A percentile compares a stretch with the other conserved stretches of the same genome.
These are phyloP conservation scores for Apiospora marii DNA, from an alignment of 2,329 filamentous ascomycete genomes.

Conservation along the genomic window DNA sequence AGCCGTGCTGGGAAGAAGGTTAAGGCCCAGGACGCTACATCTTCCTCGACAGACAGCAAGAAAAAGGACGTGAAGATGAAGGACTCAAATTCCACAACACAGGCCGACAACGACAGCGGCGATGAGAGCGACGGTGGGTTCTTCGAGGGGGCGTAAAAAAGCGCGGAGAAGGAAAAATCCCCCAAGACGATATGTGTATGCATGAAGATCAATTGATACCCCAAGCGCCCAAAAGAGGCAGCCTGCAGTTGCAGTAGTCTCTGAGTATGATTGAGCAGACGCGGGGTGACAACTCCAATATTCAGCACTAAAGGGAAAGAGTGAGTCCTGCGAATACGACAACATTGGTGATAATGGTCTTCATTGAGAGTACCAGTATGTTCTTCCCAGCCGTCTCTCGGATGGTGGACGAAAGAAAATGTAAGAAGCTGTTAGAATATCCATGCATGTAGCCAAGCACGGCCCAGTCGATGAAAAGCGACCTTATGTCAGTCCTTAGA, in stretches of 20 bases:
- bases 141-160: constrained; percentile 54
- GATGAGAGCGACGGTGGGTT: constrained; percentile 65
- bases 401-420: background rate
- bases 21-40: background rate
- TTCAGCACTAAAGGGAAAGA: background rate
- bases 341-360: background rate
- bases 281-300: background rate
- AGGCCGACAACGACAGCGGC: constrained; percentile 44
- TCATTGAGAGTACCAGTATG: background rate
- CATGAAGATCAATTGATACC: constrained; percentile 26
- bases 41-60: background rate
- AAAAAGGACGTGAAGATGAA: constrained; percentile 42
- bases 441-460: background rate
- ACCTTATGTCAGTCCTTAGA: no score
- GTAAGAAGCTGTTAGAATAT: background rate
- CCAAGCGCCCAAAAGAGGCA: constrained; percentile 2
- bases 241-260: background rate
- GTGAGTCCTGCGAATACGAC: background rate
- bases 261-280: background rate
- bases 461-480: background rate
- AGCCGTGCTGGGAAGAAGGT: constrained; percentile 25
- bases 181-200: background rate
- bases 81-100: constrained; percentile 42
- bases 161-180: background rate
- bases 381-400: background rate